Evolutionary conservation across 768 basidiomycete genomes (phyloP), one percentile per base, ranked within the genome.

Genomic region (Naganishia antarctica): DNA sequence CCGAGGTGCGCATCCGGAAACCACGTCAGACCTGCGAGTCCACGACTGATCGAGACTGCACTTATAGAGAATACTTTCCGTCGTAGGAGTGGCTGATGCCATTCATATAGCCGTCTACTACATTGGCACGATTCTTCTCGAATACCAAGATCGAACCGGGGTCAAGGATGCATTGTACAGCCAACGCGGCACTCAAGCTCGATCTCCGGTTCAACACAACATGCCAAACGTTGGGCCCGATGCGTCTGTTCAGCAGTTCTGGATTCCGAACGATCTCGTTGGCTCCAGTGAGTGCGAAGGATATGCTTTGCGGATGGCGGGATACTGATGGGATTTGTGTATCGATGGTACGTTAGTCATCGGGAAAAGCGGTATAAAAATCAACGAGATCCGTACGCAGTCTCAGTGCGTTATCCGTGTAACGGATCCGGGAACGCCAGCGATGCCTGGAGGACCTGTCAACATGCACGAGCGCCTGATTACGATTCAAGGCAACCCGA

Each of bases 71-170:
- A 92, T 99, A 26, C 83, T 99, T 59, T 96, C 92, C 70, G 94
- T 98, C 40, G 91, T 94, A 25, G 96, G 96, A 40, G 96, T 99
- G 57, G 96, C 96, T 23, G 96, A 99, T 76, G 96, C 96, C 31
- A 92, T 99, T 64, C 96, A 99, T 78, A 99, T 99, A 68, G 96
- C 96, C 43, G 97, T 94, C 3, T 99, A 98, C 80, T 98, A 99
- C 78, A 93, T 99, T 67, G 96, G 96, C 61, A 97, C 92, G 69
- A 96, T 98, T 72, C 86, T 99, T 61, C 76, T 79, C 62, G 80
- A 81, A 70, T 78, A 76, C 69, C 88, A 94, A 70, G 91, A 96
- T 34, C 60, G 67, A 29, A 45, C 58, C 18, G 57, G 63, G 31
- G 49, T 37, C 15, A 47, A 50, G 34, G 40, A 37, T 6, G 37